A percentile compares a stretch with the other conserved stretches of the same genome.
Evolutionary conservation across 2,329 filamentous ascomycete genomes (phyloP).

Genomic region (Botrytis fabae): DNA sequence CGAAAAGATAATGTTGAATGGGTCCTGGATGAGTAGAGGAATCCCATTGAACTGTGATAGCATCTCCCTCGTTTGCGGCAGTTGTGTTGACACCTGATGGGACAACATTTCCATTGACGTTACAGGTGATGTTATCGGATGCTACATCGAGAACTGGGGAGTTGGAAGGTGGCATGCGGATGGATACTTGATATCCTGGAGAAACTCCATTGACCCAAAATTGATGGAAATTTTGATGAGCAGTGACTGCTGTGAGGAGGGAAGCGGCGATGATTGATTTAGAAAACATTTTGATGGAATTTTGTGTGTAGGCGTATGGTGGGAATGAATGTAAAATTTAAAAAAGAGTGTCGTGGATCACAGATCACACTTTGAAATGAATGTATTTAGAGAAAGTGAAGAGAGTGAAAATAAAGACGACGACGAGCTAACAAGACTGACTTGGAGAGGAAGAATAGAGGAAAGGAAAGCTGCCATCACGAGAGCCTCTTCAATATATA

Average conservation of each 20-base stretch:
- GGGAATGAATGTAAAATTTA: constrained; percentile 32
- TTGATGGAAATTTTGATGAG: constrained; percentile 47
- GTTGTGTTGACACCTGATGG: constrained; percentile 40
- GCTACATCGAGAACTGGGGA: constrained; percentile 50
- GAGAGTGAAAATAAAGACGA: not conserved
- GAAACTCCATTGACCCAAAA: constrained; percentile 45
- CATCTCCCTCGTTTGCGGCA: constrained; percentile 41
- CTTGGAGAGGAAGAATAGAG: constrained; percentile 12
- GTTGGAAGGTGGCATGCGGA: constrained; percentile 52
- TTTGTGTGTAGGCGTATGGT: not conserved
- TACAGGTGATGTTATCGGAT: constrained; percentile 52
- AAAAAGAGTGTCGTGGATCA: constrained; percentile 29
- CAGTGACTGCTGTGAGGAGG: constrained; percentile 38
- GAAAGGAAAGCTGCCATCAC: not conserved
- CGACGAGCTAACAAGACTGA: constrained; percentile 6
- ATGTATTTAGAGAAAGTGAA: constrained; percentile 2
- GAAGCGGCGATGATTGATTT: constrained; percentile 33
- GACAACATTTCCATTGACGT: constrained; percentile 43
- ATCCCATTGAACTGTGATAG: constrained; percentile 45
- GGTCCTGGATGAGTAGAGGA: constrained; percentile 44
- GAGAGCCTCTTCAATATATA: constrained; percentile 19
- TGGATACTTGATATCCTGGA: constrained; percentile 42
- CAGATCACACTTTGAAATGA: constrained; percentile 19
- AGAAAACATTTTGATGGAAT: constrained; percentile 34
- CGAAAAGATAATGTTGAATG: constrained; percentile 45